A percentile compares a stretch with the other conserved stretches of the same genome.
phyloP scores from a whole-genome alignment of 257 asterid genomes.

The Cinchona pubescens region DNA sequence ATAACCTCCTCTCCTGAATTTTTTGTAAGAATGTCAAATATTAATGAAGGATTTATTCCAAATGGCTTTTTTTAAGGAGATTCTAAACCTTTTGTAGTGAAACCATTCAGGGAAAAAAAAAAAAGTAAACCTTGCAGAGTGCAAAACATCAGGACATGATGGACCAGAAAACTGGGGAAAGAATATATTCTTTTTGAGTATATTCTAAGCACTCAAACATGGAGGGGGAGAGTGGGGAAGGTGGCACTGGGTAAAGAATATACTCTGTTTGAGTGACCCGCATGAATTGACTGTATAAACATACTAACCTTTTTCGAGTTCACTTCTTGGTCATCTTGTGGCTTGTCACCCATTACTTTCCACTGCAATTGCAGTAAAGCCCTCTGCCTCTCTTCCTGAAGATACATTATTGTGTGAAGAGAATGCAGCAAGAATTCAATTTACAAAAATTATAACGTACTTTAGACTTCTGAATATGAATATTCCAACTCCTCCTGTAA shows the following conservation, averaged over 20 bases:
- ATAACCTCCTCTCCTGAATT: neutral
- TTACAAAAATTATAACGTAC: constrained; percentile 37
- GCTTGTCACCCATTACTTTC: constrained; percentile 87
- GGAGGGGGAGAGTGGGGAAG: neutral
- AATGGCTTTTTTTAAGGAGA: neutral
- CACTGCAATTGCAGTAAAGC: constrained; percentile 86
- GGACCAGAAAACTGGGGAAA: neutral
- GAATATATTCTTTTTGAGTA: neutral
- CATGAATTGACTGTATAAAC: neutral
- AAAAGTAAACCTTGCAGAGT: neutral
- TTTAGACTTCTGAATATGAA: constrained; percentile 71
- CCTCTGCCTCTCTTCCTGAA: constrained; percentile 92
- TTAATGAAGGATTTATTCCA: neutral
- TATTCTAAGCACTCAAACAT: neutral
- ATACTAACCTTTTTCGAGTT: constrained; percentile 76
- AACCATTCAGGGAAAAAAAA: constrained; percentile 4
- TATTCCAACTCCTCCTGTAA: constrained; percentile 87
- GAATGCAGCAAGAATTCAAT: constrained; percentile 6
- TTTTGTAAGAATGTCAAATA: neutral
- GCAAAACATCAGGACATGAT: neutral
- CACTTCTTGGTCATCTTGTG: constrained; percentile 92
- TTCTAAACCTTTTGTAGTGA: neutral
- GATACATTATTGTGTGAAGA: constrained; percentile 24
- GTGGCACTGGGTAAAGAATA: neutral
- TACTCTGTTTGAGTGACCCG: neutral